Conservation (phyloP, 345 rosid species). For the Pistacia atlantica region DNA sequence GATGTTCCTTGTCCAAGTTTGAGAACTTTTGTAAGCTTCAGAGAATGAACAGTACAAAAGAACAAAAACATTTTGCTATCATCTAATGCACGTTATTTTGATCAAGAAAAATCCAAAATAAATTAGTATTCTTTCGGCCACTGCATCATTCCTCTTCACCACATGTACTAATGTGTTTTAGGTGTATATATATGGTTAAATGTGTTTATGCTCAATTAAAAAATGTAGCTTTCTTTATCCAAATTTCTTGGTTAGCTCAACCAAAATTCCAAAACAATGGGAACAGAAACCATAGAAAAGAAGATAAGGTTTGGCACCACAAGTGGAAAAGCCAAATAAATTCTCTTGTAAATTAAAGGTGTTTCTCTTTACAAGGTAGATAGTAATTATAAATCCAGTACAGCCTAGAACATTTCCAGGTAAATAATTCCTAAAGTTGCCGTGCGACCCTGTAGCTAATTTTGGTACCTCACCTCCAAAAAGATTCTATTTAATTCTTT, state of each 20-base stretch:
- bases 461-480: no score
- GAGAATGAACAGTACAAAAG: not conserved
- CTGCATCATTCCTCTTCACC: not conserved
- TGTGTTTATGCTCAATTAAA: not conserved
- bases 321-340: not conserved
- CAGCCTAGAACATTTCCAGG: no score
- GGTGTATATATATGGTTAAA: not conserved
- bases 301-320: not conserved
- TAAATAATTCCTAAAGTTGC: no score
- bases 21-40: not conserved
- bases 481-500: no score
- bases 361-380: not conserved
- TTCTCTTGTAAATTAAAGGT: not conserved
- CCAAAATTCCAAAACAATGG: not conserved
- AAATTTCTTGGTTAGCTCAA: not conserved
- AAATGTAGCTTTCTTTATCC: not conserved
- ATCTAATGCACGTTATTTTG: not conserved
- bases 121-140: not conserved
- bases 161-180: not conserved
- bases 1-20: not conserved
- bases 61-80: not conserved
- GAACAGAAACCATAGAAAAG: not conserved
- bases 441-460: no score
- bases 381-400: no score
- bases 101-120: not conserved